These are phyloP conservation scores for Yamadazyma philogaea DNA, from an alignment of 805 yeast species.

Conservation along the genomic window DNA sequence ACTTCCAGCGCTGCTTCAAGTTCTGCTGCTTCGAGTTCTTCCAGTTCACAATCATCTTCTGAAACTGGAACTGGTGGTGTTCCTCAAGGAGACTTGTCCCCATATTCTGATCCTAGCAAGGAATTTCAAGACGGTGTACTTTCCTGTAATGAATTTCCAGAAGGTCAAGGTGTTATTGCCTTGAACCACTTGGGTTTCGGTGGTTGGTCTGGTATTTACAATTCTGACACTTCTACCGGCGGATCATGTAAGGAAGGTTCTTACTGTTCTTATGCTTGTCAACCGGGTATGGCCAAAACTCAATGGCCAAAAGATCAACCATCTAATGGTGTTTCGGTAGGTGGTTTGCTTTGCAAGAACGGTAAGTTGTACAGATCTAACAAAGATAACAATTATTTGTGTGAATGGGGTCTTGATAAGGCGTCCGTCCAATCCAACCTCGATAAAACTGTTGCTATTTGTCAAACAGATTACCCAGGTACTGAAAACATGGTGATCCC, in stretches of 20 bases:
- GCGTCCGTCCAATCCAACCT: conserved; percentile 55
- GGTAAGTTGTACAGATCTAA: conserved; percentile 65
- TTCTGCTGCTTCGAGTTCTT: conserved; percentile 31
- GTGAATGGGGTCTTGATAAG: conserved; percentile 60
- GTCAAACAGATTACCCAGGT: conserved; percentile 82
- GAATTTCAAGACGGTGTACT: conserved; percentile 68
- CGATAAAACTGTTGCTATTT: conserved; percentile 54
- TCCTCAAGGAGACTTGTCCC: conserved; percentile 50
- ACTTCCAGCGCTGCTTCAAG: conserved; percentile 12
- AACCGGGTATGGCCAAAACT: conserved; percentile 77
- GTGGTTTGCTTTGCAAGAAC: conserved; percentile 62
- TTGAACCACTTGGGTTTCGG: conserved; percentile 40
- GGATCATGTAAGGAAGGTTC: conserved; percentile 57
- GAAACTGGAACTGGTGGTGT: conserved; percentile 19
- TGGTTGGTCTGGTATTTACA: conserved; percentile 43
- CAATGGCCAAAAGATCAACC: conserved; percentile 76
- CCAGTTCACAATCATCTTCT: conserved; percentile 23
- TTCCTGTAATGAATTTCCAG: conserved; percentile 66
- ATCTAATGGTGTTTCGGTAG: conserved; percentile 63
- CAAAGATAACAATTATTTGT: conserved; percentile 48
- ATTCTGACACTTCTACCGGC: conserved; percentile 45
- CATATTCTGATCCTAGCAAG: conserved; percentile 46
- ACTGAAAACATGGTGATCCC: conserved; percentile 79
- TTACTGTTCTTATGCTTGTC: conserved; percentile 77
- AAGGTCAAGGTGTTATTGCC: conserved; percentile 69